These are phyloP conservation scores for Epipyxis sp. DNA, from an alignment of 108 stramenopile species.

Conservation along the genomic window DNA sequence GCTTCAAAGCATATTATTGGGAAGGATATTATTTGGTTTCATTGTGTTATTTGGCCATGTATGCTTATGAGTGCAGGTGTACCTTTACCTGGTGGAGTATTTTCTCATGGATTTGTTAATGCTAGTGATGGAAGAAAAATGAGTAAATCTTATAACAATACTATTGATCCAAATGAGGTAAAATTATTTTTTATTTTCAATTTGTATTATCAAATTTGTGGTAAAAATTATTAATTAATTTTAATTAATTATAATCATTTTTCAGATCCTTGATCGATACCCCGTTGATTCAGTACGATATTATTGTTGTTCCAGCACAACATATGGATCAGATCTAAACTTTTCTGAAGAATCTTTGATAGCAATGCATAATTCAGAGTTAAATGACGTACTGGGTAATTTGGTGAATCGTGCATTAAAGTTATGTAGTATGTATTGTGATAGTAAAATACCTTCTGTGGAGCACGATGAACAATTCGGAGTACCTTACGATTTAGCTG, in stretches of 20 bases:
- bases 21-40: conserved; percentile 96
- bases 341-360: conserved; percentile 80
- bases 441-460: conserved; percentile 40
- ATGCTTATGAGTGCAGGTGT: conserved; percentile 89
- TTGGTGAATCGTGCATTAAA: conserved; percentile 78
- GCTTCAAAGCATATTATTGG: conserved; percentile 86
- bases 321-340: conserved; percentile 85
- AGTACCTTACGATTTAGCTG: conserved; percentile 10
- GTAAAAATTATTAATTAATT: no score
- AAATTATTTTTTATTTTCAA: conserved; percentile 17
- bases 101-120: conserved; percentile 79
- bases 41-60: conserved; percentile 97
- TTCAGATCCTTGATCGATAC: conserved; percentile 73
- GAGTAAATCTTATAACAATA: conserved; percentile 82
- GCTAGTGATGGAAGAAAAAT: conserved; percentile 85
- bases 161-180: conserved; percentile 80
- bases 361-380: conserved; percentile 72
- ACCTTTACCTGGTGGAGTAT: conserved; percentile 79
- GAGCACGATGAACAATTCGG: neutral
- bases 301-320: conserved; percentile 82
- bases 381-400: conserved; percentile 90
- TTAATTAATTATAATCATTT: no score
- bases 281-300: conserved; percentile 84
- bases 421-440: conserved; percentile 82
- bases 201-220: conserved; percentile 11